Evolutionary conservation across 345 rosid genomes (phyloP).

Genomic region (Litchi chinensis): DNA sequence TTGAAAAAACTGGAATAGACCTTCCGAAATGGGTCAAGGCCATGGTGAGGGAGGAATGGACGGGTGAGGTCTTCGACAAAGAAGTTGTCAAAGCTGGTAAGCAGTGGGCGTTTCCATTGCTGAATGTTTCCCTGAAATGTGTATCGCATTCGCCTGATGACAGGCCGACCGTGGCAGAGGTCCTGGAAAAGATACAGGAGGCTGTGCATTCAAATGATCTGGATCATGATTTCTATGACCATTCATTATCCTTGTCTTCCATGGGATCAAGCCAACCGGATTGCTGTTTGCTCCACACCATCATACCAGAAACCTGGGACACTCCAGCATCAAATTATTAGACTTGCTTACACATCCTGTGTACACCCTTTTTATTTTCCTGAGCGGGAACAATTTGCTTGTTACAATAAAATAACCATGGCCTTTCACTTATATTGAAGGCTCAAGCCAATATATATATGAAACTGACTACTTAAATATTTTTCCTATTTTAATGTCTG

Average conservation of each 20-base stretch:
- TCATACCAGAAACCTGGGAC: constrained; percentile 62
- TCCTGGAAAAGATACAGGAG: constrained; percentile 50
- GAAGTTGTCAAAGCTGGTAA: constrained; percentile 44
- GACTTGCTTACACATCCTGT: not conserved
- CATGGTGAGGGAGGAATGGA: constrained; percentile 76
- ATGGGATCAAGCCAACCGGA: constrained; percentile 34
- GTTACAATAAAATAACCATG: constrained; percentile 1
- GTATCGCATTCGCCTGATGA: constrained; percentile 45
- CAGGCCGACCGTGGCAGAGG: constrained; percentile 43
- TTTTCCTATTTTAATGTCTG: not conserved
- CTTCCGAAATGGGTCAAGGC: constrained; percentile 70
- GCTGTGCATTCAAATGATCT: constrained; percentile 28
- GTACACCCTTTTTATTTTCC: not conserved
- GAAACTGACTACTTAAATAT: constrained; percentile 3
- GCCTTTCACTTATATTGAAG: not conserved
- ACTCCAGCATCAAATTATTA: constrained; percentile 51
- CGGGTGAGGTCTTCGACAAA: constrained; percentile 69
- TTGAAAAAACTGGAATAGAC: constrained; percentile 51
- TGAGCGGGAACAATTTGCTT: not conserved
- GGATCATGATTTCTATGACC: constrained; percentile 21
- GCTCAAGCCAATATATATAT: not conserved
- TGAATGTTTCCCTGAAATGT: constrained; percentile 53
- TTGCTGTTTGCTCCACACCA: constrained; percentile 47
- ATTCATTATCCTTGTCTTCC: constrained; percentile 34
- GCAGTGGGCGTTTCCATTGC: constrained; percentile 59